Base-by-base conservation (phyloP, 352 stramenopile species). In the Phytophthora cryptogea region DNA sequence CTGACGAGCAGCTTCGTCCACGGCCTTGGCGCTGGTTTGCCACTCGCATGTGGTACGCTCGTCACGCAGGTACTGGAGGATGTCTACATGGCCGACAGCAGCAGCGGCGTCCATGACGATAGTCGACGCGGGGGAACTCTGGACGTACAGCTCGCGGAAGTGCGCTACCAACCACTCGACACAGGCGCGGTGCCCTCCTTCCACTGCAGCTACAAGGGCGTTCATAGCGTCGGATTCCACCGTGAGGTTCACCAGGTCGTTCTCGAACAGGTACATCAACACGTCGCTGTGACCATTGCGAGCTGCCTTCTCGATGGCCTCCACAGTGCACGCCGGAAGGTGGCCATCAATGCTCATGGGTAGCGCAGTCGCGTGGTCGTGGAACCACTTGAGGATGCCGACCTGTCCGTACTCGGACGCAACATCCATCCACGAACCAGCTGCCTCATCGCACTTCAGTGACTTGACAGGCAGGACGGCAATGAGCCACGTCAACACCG, bases 391-490 rank as follows among this genome's bases (percentile, higher is more conserved):
- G 16, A 90, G 67, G 26, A 88, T 85, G 30, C 44, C 59, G 30
- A 87, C 72, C 49, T 88, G 80, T 13, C 80, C 80, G 65, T 82
- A 87, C 37, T 88, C 71, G 11, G 76, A 82, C 20, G 80, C 80
- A 48, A 90, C 80, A 43, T 90, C 76, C 76, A 90, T 85, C 80
- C 80, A 90, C 27, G 80, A 88, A 7, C 74, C 74, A 37, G 74
- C 71, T 40, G 56, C 66, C 32, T 82, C 78, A 31, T 88, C 78
- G 35, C 78, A 87, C 61, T 90, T 90, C 47, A 90, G 74, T 48
- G 80, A 67, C 50, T 83, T 83, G 51, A 90, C 76, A 8, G 76
- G 80, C 14, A 90, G 68, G 47, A 74, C 52, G 2, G 66, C 51
- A 61, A 88, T 82, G 27, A 90, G 72, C 76, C 76, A 90, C 55